These are phyloP conservation scores for peach (Prunus persica) DNA, from an alignment of 306 rosid genomes.

Conservation along the genomic window DNA sequence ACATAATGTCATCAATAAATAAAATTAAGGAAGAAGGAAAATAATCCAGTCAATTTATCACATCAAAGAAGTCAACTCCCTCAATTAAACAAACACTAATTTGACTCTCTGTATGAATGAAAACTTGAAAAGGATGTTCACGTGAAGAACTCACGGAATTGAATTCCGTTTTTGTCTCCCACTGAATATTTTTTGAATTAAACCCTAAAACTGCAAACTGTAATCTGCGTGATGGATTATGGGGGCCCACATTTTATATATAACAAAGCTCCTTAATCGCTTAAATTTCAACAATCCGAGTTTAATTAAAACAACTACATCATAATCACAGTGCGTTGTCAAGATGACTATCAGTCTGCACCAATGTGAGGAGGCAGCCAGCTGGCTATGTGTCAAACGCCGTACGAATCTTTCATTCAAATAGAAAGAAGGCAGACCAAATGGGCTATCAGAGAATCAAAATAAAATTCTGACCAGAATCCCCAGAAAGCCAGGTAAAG, in stretches of 20 bases:
- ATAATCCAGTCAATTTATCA: background rate
- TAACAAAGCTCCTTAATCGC: background rate
- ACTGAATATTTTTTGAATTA: background rate
- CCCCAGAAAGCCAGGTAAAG: slow-evolving; percentile 6
- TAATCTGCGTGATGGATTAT: background rate
- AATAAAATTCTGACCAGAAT: slow-evolving; percentile 15
- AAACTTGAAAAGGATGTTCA: background rate
- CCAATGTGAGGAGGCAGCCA: slow-evolving; percentile 20
- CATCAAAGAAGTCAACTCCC: slow-evolving; percentile 6
- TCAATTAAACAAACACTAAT: background rate
- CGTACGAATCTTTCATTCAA: slow-evolving; percentile 42
- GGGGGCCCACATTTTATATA: background rate
- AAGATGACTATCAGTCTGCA: background rate
- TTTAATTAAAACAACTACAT: background rate
- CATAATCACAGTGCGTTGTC: slow-evolving; percentile 5
- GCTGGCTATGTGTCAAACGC: slow-evolving; percentile 34
- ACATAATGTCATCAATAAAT: no score
- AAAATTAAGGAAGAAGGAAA: no score
- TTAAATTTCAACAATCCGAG: no score
- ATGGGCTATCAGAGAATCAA: slow-evolving; percentile 37
- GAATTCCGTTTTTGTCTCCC: background rate
- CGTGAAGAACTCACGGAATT: slow-evolving; percentile 10
- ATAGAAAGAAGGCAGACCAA: slow-evolving; percentile 22
- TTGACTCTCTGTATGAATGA: background rate
- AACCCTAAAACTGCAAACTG: background rate